These are phyloP conservation scores for Podosphaera leucotricha DNA, from an alignment of 2,329 filamentous ascomycete species.

Conservation along the genomic window DNA sequence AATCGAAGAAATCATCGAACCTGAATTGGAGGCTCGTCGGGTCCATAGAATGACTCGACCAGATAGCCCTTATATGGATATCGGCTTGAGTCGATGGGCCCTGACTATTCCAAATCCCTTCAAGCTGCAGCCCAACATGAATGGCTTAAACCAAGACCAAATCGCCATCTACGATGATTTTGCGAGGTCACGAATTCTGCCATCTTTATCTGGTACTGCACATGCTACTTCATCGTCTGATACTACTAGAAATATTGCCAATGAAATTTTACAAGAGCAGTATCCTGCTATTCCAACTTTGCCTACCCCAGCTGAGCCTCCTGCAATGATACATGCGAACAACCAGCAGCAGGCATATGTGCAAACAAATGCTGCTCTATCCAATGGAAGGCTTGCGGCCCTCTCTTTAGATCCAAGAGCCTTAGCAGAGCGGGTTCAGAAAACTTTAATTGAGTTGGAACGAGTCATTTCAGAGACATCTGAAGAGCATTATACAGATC, in stretches of 20 bases:
- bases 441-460: slow-evolving; percentile 33
- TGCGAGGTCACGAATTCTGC: slow-evolving; percentile 45
- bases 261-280: slow-evolving; percentile 39
- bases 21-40: slow-evolving; percentile 53
- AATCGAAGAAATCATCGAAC: slow-evolving; percentile 80
- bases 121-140: slow-evolving; percentile 47
- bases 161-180: slow-evolving; percentile 96
- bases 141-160: slow-evolving; percentile 72
- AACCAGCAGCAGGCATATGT: slow-evolving; percentile 31
- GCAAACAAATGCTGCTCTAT: slow-evolving; percentile 24
- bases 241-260: slow-evolving; percentile 34
- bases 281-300: slow-evolving; percentile 32
- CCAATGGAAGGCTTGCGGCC: slow-evolving; percentile 27
- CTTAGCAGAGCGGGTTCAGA: slow-evolving; percentile 31
- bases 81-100: slow-evolving; percentile 68
- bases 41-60: slow-evolving; percentile 52
- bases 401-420: slow-evolving; percentile 24
- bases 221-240: slow-evolving; percentile 36
- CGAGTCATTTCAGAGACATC: slow-evolving; percentile 27
- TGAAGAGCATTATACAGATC: slow-evolving; percentile 34
- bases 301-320: slow-evolving; percentile 34
- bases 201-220: slow-evolving; percentile 28
- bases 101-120: slow-evolving; percentile 86
- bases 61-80: slow-evolving; percentile 66
- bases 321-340: slow-evolving; percentile 24